Evolutionary conservation across 768 basidiomycete species (phyloP).

Genomic region (Leccinum obscurum): DNA sequence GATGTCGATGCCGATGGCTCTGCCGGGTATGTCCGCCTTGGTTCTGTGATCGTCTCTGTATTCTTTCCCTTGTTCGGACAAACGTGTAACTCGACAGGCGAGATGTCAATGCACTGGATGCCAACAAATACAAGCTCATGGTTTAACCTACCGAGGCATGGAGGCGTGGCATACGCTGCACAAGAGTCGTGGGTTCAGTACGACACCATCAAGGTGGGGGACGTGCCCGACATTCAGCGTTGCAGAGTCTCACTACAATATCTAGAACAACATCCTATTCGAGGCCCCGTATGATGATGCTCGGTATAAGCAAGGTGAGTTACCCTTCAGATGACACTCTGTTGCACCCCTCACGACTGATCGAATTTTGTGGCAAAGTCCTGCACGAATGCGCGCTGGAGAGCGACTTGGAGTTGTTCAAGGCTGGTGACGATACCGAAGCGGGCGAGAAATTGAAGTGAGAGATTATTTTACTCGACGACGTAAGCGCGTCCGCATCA

Average conservation of each 20-base stretch:
- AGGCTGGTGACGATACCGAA: slow-evolving; percentile 3
- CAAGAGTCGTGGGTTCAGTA: no score
- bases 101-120: no score
- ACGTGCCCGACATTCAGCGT: not conserved
- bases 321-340: not conserved
- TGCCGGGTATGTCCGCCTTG: no score
- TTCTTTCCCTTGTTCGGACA: no score
- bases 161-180: no score
- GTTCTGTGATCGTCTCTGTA: no score
- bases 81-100: no score
- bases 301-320: slow-evolving; percentile 5
- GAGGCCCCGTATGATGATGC: not conserved
- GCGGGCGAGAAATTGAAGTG: slow-evolving; percentile 5
- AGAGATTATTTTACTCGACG: slow-evolving; percentile 4
- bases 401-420: slow-evolving; percentile 1
- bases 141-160: no score
- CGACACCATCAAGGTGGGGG: not conserved
- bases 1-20: no score
- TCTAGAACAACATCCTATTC: slow-evolving; percentile 5
- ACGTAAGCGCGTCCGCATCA: not conserved
- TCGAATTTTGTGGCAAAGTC: not conserved
- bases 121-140: no score
- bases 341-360: not conserved
- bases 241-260: no score
- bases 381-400: slow-evolving; percentile 3